These are phyloP conservation scores for Yamadazyma oceani DNA, from an alignment of 1,139 yeast species.

Conservation along the genomic window DNA sequence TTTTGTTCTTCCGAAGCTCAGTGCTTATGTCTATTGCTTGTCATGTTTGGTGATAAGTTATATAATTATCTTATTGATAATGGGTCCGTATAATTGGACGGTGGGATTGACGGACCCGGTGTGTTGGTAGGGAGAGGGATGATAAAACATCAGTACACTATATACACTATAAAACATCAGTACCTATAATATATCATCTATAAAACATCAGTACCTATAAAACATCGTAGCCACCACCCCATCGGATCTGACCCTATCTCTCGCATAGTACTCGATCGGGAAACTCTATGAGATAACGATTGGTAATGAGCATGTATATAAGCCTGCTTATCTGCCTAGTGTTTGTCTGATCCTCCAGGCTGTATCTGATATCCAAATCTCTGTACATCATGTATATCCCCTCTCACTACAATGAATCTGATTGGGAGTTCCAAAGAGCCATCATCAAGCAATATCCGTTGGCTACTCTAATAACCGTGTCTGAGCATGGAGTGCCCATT, in stretches of 20 bases:
- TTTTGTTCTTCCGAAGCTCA: constrained; percentile 30
- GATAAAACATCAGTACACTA: too few species aligned
- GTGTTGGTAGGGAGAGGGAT: constrained; percentile 16
- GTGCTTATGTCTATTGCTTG: constrained; percentile 42
- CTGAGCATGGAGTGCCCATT: constrained; percentile 31
- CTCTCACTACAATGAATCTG: constrained; percentile 26
- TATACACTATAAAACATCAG: too few species aligned
- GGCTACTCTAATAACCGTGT: constrained; percentile 50
- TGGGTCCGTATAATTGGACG: constrained; percentile 59
- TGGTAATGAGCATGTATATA: too few species aligned
- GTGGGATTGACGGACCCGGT: constrained; percentile 34
- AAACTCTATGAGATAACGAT: too few species aligned
- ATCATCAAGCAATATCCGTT: constrained; percentile 51
- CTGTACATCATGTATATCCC: constrained; percentile 30
- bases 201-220: too few species aligned
- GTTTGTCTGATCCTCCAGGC: too few species aligned
- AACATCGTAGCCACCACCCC: too few species aligned
- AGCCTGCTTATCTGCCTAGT: too few species aligned
- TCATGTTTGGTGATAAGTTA: constrained; percentile 40
- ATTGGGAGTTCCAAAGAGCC: constrained; percentile 40
- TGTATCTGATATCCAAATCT: too few species aligned
- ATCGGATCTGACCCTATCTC: too few species aligned
- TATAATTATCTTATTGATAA: constrained; percentile 39
- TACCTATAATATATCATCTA: too few species aligned
- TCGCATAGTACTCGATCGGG: too few species aligned